These are phyloP conservation scores for Leptosphaerulina australis DNA, from an alignment of 2,329 filamentous ascomycete species.

Conservation along the genomic window DNA sequence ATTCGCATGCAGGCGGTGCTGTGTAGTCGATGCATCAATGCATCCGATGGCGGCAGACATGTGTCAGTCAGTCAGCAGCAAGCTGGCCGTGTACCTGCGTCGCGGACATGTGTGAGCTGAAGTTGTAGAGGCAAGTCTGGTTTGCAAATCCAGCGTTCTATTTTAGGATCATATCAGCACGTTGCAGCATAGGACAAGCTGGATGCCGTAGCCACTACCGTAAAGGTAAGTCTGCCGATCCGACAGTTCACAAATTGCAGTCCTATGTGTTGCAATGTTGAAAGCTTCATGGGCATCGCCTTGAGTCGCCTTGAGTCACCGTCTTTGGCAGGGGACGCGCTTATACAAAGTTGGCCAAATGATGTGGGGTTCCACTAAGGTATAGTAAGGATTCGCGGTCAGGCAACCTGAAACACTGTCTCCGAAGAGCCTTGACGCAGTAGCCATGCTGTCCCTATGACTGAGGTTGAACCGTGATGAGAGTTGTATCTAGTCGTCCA, in stretches of 20 bases:
- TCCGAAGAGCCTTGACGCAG: constrained; percentile 5
- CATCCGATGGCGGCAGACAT: constrained; percentile 10
- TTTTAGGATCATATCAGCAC: neutral
- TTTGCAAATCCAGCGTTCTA: constrained; percentile 1
- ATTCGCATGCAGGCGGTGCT: constrained; percentile 12
- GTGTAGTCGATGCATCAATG: constrained; percentile 5
- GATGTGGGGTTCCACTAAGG: constrained; percentile 18
- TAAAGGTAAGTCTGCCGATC: constrained; percentile 7
- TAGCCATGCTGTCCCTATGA: constrained; percentile 16
- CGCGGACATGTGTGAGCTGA: neutral
- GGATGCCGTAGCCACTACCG: neutral
- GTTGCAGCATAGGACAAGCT: neutral
- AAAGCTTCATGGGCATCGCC: constrained; percentile 4
- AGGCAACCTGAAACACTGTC: constrained; percentile 17
- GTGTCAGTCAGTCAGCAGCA: constrained; percentile 18
- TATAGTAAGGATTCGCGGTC: constrained; percentile 18
- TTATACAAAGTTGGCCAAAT: constrained; percentile 15
- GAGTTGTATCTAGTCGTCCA: neutral
- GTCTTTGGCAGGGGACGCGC: constrained; percentile 22
- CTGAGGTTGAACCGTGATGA: constrained; percentile 17
- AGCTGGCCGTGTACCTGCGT: constrained; percentile 31
- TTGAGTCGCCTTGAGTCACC: constrained; percentile 9
- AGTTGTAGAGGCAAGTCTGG: neutral
- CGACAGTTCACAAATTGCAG: neutral
- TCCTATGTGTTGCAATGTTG: constrained; percentile 9